These are phyloP conservation scores for Arthrobotrys musiformis DNA, from an alignment of 2,329 filamentous ascomycete species.

Conservation along the genomic window DNA sequence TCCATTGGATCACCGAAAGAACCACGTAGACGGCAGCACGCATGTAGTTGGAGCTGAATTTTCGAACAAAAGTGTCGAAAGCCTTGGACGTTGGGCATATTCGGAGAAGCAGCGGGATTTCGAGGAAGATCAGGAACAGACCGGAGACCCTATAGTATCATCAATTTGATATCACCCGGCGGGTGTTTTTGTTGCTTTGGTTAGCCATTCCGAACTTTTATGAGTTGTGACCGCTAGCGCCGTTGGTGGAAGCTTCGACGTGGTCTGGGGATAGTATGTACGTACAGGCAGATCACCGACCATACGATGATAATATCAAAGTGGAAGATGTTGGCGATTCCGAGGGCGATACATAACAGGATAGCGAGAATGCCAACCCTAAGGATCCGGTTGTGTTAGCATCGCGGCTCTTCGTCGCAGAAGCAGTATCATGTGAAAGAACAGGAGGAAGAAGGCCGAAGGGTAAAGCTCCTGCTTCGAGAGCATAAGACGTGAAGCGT, in stretches of 20 bases:
- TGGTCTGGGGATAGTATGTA: slow-evolving; percentile 39
- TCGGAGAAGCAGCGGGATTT: slow-evolving; percentile 92
- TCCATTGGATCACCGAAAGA: slow-evolving; percentile 86
- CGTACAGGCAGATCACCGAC: slow-evolving; percentile 69
- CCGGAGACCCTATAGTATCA: slow-evolving; percentile 70
- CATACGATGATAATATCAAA: slow-evolving; percentile 65
- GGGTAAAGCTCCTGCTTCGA: not conserved
- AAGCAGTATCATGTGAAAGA: not conserved
- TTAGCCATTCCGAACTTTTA: not conserved
- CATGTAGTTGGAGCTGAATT: slow-evolving; percentile 96
- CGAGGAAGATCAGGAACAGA: slow-evolving; percentile 82
- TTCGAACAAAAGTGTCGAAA: slow-evolving; percentile 90
- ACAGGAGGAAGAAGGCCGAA: not conserved
- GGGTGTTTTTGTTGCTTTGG: slow-evolving; percentile 37
- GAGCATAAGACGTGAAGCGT: slow-evolving; percentile 62
- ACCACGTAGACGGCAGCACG: slow-evolving; percentile 84
- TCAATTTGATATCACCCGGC: not conserved
- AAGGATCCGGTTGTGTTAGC: slow-evolving; percentile 44
- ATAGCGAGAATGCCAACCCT: slow-evolving; percentile 78
- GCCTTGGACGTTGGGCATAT: slow-evolving; percentile 93
- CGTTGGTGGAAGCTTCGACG: not conserved
- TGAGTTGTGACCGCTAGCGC: not conserved
- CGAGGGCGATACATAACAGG: slow-evolving; percentile 76
- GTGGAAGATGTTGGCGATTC: slow-evolving; percentile 75
- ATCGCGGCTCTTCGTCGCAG: slow-evolving; percentile 18